Base-by-base conservation (phyloP, 2,329 filamentous ascomycete species). In the Albifimbria verrucaria region DNA sequence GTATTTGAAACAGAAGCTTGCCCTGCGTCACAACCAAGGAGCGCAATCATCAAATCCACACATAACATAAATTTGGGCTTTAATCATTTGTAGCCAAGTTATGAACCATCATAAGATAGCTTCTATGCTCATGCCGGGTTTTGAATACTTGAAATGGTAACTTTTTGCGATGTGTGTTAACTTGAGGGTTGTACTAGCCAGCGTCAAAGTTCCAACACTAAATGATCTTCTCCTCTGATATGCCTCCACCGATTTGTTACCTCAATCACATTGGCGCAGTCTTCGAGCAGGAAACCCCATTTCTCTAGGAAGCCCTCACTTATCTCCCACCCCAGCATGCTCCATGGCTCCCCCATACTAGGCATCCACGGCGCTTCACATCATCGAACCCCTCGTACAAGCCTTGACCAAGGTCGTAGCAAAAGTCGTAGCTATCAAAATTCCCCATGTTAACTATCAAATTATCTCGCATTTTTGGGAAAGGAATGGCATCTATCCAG, bases 161-260 rank as follows among this genome's bases (percentile, higher is more conserved):
- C n/a, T n/a, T n/a, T n/a, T n/a, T n/a, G n/a, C n/a, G n/a, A n/a
- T n/a, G n/a, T n/a, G n/a, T n/a, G n/a, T n/a, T n/a, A n/a, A n/a
- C n/a, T n/a, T n/a, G n/a, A n/a, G n/a, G n/a, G n/a, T n/a, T n/a
- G n/a, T n/a, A n/a, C n/a, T n/a, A n/a, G n/a, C n/a, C n/a, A n/a
- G n/a, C n/a, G n/a, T n/a, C n/a, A n/a, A n/a, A n/a, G n/a, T n/a
- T n/a, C n/a, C n/a, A 39, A 5, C 9, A 47, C 7, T 18, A 47
- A 23, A 4, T 25, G 21, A 11, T 56, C 54, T n/a, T 59, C 55
- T 7, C 53, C 57, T 47, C 55, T 21, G 10, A 47, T 6, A 18
- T 53, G 52, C 44, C 57, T 52, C 57, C 59, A 58, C 3, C 4
- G 42, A 7, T 61, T 61, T 26, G 52, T 54, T 1, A 58, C 56